phyloP scores from a whole-genome alignment of 352 stramenopile genomes.

The Globisporangium nagaii region DNA sequence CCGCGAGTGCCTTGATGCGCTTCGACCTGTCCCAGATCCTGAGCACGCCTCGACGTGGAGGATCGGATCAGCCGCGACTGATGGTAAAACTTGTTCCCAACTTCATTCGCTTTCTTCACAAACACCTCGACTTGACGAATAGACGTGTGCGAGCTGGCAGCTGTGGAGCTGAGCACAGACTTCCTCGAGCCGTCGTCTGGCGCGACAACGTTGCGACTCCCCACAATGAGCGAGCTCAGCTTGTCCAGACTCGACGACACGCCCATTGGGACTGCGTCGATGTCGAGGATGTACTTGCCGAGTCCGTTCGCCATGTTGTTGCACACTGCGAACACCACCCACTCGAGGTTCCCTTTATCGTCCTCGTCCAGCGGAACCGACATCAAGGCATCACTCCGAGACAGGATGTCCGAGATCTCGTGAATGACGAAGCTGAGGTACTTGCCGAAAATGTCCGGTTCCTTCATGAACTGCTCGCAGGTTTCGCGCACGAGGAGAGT shows the following conservation, averaged over 20 bases:
- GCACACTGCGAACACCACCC: conserved; percentile 73
- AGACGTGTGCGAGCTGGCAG: conserved; percentile 6
- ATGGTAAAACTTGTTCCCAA: conserved; percentile 53
- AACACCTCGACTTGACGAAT: conserved; percentile 58
- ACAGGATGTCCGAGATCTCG: conserved; percentile 66
- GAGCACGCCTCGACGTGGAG: background rate
- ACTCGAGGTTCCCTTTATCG: conserved; percentile 65
- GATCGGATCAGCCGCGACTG: conserved; percentile 13
- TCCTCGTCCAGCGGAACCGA: conserved; percentile 32
- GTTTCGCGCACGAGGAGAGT: conserved; percentile 51
- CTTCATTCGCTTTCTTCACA: conserved; percentile 34
- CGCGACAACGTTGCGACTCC: conserved; percentile 18
- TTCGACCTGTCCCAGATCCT: background rate
- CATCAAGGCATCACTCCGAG: background rate
- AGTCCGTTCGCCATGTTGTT: conserved; percentile 65
- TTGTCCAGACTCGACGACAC: conserved; percentile 70
- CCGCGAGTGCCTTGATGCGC: background rate
- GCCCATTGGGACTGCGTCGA: conserved; percentile 51
- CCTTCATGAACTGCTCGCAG: conserved; percentile 65
- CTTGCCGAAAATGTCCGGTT: conserved; percentile 63
- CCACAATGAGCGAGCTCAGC: conserved; percentile 48
- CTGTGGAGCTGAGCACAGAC: background rate
- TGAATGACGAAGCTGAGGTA: conserved; percentile 75
- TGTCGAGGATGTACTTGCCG: conserved; percentile 65
- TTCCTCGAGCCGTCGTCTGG: background rate